phyloP scores from a whole-genome alignment of 1,284 basidiomycete genomes.

The Phylloporus sp. region DNA sequence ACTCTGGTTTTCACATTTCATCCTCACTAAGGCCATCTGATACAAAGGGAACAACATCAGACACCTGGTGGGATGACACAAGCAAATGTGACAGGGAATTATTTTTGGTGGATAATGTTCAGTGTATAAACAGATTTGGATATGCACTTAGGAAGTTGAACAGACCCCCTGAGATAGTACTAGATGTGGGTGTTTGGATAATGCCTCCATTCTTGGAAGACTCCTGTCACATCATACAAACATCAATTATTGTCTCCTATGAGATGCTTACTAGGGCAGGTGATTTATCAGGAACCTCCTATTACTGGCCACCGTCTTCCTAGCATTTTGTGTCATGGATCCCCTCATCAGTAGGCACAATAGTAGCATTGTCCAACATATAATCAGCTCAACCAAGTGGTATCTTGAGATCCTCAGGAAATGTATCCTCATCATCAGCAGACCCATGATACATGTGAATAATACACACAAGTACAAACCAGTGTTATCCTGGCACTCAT shows the following conservation, averaged over 20 bases:
- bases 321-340: conserved; percentile 40
- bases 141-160: conserved; percentile 56
- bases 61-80: conserved; percentile 36
- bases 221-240: conserved; percentile 29
- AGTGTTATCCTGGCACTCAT: conserved; percentile 43
- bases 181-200: conserved; percentile 25
- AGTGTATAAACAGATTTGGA: conserved; percentile 50
- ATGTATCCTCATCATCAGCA: conserved; percentile 47
- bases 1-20: conserved; percentile 18
- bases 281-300: conserved; percentile 31
- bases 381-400: conserved; percentile 71
- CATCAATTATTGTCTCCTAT: not conserved
- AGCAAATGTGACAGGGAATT: conserved; percentile 30
- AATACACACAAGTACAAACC: not conserved
- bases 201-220: conserved; percentile 34
- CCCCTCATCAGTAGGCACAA: conserved; percentile 27
- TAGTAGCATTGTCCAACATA: conserved; percentile 53
- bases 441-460: conserved; percentile 21
- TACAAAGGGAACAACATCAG: conserved; percentile 26
- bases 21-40: conserved; percentile 31
- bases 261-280: conserved; percentile 26
- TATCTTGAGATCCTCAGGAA: conserved; percentile 68
- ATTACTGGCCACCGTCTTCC: conserved; percentile 38
- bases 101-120: conserved; percentile 34
- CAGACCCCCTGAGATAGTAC: conserved; percentile 41